phyloP scores from a whole-genome alignment of 306 rosid species.

The Vicia faba region DNA sequence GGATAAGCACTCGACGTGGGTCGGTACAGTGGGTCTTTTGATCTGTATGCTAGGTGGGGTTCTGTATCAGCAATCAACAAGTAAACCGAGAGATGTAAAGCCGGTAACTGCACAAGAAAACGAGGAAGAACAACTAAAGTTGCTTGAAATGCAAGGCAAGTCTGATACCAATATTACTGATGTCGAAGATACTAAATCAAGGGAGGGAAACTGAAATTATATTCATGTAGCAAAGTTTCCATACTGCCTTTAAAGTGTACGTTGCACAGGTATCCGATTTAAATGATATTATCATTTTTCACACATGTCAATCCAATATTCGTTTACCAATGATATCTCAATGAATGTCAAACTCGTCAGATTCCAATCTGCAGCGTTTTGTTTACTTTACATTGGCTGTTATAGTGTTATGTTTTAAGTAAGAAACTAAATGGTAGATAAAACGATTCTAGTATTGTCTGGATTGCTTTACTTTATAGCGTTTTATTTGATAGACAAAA shows the following conservation, averaged over 20 bases:
- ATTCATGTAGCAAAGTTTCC: constrained; percentile 12
- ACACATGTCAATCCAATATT: constrained; percentile 27
- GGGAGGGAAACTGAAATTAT: constrained; percentile 42
- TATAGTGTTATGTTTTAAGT: background rate
- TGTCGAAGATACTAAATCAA: constrained; percentile 43
- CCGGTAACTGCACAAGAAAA: constrained; percentile 43
- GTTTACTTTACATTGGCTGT: background rate
- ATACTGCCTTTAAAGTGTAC: constrained; percentile 34
- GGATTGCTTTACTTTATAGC: background rate
- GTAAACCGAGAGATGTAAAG: constrained; percentile 56
- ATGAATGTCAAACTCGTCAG: constrained; percentile 12
- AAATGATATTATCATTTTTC: constrained; percentile 23
- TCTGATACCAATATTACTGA: constrained; percentile 35
- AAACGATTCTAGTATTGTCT: background rate
- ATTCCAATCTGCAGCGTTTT: constrained; percentile 21
- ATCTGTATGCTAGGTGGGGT: constrained; percentile 80
- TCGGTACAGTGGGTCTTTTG: constrained; percentile 78
- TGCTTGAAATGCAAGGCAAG: constrained; percentile 60
- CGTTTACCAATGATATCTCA: constrained; percentile 20
- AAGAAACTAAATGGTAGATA: constrained; percentile 10
- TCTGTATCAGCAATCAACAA: constrained; percentile 75
- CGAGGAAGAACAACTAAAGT: constrained; percentile 60
- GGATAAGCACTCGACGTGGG: constrained; percentile 83
- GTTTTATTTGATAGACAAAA: constrained; percentile 11
- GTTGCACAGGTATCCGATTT: constrained; percentile 34